Evolutionary conservation across 192 early-diverging fungal species (phyloP), one percentile per base, ranked within the genome.

Genomic region (Coemansia aciculifera): DNA sequence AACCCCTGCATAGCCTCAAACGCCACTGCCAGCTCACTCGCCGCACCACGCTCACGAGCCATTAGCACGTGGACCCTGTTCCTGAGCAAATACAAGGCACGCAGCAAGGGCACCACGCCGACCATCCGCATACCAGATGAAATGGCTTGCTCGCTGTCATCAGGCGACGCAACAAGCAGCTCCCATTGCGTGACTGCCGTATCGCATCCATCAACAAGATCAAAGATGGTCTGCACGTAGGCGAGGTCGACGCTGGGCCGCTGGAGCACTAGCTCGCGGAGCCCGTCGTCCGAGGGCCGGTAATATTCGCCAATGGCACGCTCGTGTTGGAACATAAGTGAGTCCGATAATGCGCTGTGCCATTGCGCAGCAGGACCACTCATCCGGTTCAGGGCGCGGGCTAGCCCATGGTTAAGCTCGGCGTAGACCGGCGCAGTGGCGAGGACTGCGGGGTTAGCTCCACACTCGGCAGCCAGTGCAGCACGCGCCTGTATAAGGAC

Each of bases 1-100:
- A 34, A 52, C 1, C 9, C 23, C 61, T 76, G 79, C 54, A 67
- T 67, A n/a, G 21, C 38, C 51, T 77, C 79, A n/a, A 82, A 71
- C 5, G 74, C 79, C 43, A 82, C 79, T 1, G 79, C 79, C 15
- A 77, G 65, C 44, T 70, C 75, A 40, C 79, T 82, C 13, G 59
- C 38, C 15, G 42, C 67, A n/a, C 44, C 70, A 0, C 57, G 31
- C 21, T 66, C 72, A 8, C 19, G n/a, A 8, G 62, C 44, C 8
- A 80, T 40, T 32, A 81, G 60, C 21, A 5, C 15, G 24, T 73
- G 57, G 9, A 77, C 52, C n/a, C 66, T 64, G n/a, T 12, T 8
- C 7, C 48, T 51, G 57, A 75, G 48, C 15, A 24, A 34, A 37
- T 68, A n/a, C 31, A 77, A 1, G 13, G 48, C 10, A 17, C 72